phyloP scores from a whole-genome alignment of 2,329 filamentous ascomycete species.

The Penicillium verrucosum region DNA sequence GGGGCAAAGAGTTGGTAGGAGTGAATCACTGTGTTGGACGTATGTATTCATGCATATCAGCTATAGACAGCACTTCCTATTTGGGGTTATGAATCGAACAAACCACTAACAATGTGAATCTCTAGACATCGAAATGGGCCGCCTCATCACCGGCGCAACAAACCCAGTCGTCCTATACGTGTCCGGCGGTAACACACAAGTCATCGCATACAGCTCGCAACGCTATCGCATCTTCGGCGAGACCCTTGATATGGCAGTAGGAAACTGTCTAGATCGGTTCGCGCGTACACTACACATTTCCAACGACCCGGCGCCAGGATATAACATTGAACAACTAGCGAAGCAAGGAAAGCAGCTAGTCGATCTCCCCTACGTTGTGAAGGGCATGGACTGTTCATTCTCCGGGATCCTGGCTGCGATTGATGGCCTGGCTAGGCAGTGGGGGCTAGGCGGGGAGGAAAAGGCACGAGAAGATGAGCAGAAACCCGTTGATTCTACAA shows the following conservation, averaged over 20 bases:
- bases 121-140: conserved; percentile 90
- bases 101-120: conserved; percentile 1
- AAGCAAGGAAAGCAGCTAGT: conserved; percentile 68
- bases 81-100: neutral
- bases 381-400: conserved; percentile 98
- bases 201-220: conserved; percentile 92
- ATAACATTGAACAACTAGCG: conserved; percentile 96
- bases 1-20: conserved; percentile 83
- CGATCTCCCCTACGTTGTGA: conserved; percentile 91
- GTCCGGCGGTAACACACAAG: conserved; percentile 92
- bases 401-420: conserved; percentile 83
- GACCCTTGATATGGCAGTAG: conserved; percentile 94
- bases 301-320: conserved; percentile 94
- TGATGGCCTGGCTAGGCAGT: conserved; percentile 68
- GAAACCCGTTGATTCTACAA: conserved; percentile 12
- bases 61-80: neutral
- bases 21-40: conserved; percentile 97
- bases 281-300: conserved; percentile 85
- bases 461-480: conserved; percentile 52
- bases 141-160: conserved; percentile 80
- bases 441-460: conserved; percentile 36
- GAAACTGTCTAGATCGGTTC: conserved; percentile 95
- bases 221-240: conserved; percentile 98
- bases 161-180: conserved; percentile 97
- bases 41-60: conserved; percentile 33